These are phyloP conservation scores for Sherardia arvensis DNA, from an alignment of 257 asterid species.

Conservation along the genomic window DNA sequence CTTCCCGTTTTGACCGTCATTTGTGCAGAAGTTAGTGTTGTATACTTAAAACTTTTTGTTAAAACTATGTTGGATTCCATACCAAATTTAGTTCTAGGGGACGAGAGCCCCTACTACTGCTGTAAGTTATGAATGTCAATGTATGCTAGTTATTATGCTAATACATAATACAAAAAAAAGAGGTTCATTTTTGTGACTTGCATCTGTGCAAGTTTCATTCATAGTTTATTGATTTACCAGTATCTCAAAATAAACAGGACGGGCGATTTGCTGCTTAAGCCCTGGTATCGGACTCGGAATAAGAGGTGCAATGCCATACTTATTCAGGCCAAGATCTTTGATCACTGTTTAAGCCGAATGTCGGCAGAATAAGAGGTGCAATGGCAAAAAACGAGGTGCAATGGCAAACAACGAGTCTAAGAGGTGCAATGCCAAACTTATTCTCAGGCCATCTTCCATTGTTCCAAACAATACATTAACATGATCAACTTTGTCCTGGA, in stretches of 20 bases:
- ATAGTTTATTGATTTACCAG: too few relatives aligned
- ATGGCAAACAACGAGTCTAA: too few relatives aligned
- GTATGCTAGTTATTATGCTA: background rate
- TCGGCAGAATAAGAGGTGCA: too few relatives aligned
- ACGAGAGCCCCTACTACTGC: background rate
- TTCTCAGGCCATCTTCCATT: background rate
- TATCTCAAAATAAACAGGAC: too few relatives aligned
- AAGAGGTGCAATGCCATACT: background rate
- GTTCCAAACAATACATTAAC: background rate
- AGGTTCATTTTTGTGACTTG: background rate
- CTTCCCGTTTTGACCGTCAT: background rate
- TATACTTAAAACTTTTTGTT: background rate
- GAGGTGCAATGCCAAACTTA: background rate
- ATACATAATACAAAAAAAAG: background rate
- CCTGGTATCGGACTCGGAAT: background rate
- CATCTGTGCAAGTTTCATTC: background rate
- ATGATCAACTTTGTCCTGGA: too few relatives aligned
- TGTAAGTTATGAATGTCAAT: background rate
- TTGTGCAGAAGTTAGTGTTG: constrained; percentile 11
- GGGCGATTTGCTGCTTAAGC: too few relatives aligned
- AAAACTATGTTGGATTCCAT: background rate
- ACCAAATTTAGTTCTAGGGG: background rate
- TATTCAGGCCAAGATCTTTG: background rate
- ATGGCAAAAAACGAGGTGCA: too few relatives aligned
- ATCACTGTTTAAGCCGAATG: too few relatives aligned